Percentiles rank a stretch among this genome's conserved stretches.
Conservation (phyloP, 768 basidiomycete genomes). For the Panus rudis region DNA sequence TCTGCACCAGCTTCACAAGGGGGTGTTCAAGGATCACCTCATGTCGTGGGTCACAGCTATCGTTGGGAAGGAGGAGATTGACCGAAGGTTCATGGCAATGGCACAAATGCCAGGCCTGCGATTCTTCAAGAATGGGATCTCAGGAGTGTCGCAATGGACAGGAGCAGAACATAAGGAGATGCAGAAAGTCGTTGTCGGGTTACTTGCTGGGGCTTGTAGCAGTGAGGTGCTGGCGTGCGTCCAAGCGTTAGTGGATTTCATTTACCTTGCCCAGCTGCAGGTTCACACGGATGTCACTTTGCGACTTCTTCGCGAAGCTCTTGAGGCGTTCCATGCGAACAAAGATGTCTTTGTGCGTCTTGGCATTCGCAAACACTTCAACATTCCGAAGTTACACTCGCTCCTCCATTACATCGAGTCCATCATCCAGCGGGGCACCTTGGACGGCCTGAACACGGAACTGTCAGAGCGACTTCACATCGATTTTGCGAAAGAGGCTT, state of each 20-base stretch:
- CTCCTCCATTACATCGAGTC: slow-evolving; percentile 12
- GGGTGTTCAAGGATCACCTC: slow-evolving; percentile 6
- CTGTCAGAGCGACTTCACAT: slow-evolving; percentile 33
- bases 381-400: slow-evolving; percentile 22
- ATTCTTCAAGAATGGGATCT: slow-evolving; percentile 36
- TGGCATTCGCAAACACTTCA: slow-evolving; percentile 15
- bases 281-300: slow-evolving; percentile 10
- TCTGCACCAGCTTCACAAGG: slow-evolving; percentile 6
- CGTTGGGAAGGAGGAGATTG: slow-evolving; percentile 27
- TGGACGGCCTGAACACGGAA: slow-evolving; percentile 23
- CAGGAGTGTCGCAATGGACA: slow-evolving; percentile 32
- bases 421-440: slow-evolving; percentile 11
- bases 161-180: slow-evolving; percentile 31
- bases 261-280: slow-evolving; percentile 10
- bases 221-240: too few species aligned
- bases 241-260: too few species aligned
- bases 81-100: slow-evolving; percentile 25
- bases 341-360: slow-evolving; percentile 17
- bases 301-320: slow-evolving; percentile 2
- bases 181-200: slow-evolving; percentile 13
- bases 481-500: slow-evolving; percentile 31
- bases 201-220: slow-evolving; percentile 8
- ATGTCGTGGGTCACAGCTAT: background rate
- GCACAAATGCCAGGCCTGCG: slow-evolving; percentile 25
- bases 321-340: slow-evolving; percentile 14